A percentile compares a stretch with the other conserved stretches of the same genome.
These are phyloP conservation scores for Microdochium nivale DNA, from an alignment of 2,329 filamentous ascomycete genomes.

Conservation along the genomic window DNA sequence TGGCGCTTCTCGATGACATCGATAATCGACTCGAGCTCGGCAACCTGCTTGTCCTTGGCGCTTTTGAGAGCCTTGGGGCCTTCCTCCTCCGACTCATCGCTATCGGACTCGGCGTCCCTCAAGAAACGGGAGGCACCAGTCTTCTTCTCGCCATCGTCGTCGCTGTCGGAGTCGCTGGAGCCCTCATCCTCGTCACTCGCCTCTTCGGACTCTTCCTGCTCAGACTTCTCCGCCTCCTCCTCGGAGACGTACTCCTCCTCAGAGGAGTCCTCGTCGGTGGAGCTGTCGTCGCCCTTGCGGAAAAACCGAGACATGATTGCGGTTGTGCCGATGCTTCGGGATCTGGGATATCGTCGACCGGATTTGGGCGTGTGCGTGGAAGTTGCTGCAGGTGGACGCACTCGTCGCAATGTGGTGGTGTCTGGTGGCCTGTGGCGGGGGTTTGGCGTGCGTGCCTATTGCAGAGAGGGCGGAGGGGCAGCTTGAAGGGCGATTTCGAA, in stretches of 20 bases:
- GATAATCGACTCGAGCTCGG: slow-evolving; percentile 86
- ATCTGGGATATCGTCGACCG: background rate
- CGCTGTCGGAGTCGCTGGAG: slow-evolving; percentile 49
- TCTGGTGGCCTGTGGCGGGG: background rate
- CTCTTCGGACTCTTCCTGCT: slow-evolving; percentile 42
- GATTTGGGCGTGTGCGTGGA: slow-evolving; percentile 3
- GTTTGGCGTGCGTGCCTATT: background rate
- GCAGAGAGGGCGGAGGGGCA: slow-evolving; percentile 1
- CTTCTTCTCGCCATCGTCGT: slow-evolving; percentile 54
- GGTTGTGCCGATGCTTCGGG: slow-evolving; percentile 6
- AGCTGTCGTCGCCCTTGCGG: slow-evolving; percentile 85
- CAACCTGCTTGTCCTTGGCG: slow-evolving; percentile 93
- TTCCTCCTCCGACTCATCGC: slow-evolving; percentile 82
- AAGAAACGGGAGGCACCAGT: slow-evolving; percentile 78
- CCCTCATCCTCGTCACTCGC: slow-evolving; percentile 45
- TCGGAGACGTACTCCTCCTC: slow-evolving; percentile 91
- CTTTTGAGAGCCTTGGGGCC: slow-evolving; percentile 84
- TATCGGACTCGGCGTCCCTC: slow-evolving; percentile 61
- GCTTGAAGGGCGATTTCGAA: slow-evolving; percentile 2
- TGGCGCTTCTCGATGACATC: slow-evolving; percentile 90
- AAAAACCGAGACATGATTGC: slow-evolving; percentile 91
- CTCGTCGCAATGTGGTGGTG: background rate
- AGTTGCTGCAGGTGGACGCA: slow-evolving; percentile 1
- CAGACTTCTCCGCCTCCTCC: slow-evolving; percentile 56
- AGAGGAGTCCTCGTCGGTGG: slow-evolving; percentile 89